phyloP scores from a whole-genome alignment of 108 stramenopile species.

The Fragilaria crotonensis region DNA sequence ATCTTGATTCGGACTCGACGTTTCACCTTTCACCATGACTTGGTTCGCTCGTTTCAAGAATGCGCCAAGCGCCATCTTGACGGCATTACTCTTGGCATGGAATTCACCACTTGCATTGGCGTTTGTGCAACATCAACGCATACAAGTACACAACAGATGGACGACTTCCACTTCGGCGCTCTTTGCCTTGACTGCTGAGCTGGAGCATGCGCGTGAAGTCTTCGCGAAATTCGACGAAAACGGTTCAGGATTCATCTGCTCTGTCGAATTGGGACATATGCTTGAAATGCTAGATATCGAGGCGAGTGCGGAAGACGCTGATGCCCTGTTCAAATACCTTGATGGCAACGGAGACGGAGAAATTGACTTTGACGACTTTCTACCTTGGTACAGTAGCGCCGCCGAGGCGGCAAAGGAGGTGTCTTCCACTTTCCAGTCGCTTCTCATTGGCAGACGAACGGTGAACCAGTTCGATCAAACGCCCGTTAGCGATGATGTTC shows the following conservation, averaged over 20 bases:
- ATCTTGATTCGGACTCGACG: too few relatives aligned
- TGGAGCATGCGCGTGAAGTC: slow-evolving; percentile 21
- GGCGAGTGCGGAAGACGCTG: slow-evolving; percentile 40
- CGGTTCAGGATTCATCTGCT: not conserved
- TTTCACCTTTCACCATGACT: too few relatives aligned
- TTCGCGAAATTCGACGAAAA: slow-evolving; percentile 3
- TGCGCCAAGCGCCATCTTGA: too few relatives aligned
- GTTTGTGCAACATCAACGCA: too few relatives aligned
- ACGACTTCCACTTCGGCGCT: not conserved
- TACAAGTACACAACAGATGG: too few relatives aligned
- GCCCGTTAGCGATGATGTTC: slow-evolving; percentile 47
- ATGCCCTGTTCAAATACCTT: slow-evolving; percentile 48
- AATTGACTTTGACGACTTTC: slow-evolving; percentile 48
- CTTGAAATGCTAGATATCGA: slow-evolving; percentile 44
- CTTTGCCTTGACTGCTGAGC: not conserved
- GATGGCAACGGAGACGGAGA: slow-evolving; percentile 42
- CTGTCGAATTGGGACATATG: slow-evolving; percentile 15
- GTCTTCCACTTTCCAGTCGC: slow-evolving; percentile 34
- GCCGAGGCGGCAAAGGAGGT: slow-evolving; percentile 40
- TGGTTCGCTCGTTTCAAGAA: too few relatives aligned
- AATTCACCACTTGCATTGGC: too few relatives aligned
- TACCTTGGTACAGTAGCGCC: slow-evolving; percentile 62
- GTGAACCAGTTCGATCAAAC: slow-evolving; percentile 56
- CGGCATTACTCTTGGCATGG: too few relatives aligned
- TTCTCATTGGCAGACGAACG: slow-evolving; percentile 49